phyloP scores from a whole-genome alignment of 2,329 filamentous ascomycete species.

The Ceratocystis huliohia region DNA sequence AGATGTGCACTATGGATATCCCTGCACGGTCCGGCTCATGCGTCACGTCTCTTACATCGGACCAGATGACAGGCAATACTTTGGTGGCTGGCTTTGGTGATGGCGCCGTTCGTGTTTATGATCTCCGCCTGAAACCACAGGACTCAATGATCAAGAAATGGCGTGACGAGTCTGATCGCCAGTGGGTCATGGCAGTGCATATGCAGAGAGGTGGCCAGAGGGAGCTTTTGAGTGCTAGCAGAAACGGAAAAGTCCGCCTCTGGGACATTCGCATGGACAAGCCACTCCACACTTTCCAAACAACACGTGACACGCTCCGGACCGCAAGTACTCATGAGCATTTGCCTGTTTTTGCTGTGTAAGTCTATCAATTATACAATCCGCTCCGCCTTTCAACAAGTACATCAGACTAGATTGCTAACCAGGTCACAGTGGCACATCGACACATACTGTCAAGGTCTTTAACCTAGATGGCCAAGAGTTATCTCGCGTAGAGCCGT shows the following conservation, averaged over 20 bases:
- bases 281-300: constrained; percentile 59
- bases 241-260: constrained; percentile 84
- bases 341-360: constrained; percentile 88
- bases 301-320: constrained; percentile 64
- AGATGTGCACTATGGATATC: constrained; percentile 88
- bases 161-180: constrained; percentile 73
- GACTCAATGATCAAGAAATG: constrained; percentile 93
- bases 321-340: constrained; percentile 92
- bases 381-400: background rate
- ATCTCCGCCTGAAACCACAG: constrained; percentile 69
- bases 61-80: constrained; percentile 93
- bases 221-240: constrained; percentile 78
- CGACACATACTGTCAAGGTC: constrained; percentile 75
- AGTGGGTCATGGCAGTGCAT: constrained; percentile 93
- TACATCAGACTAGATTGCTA: background rate
- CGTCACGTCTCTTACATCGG: constrained; percentile 88
- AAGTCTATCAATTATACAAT: constrained; percentile 33
- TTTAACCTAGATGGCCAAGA: constrained; percentile 77
- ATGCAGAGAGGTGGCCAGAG: constrained; percentile 91
- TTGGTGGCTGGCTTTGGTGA: constrained; percentile 96
- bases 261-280: constrained; percentile 91
- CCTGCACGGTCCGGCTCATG: constrained; percentile 88
- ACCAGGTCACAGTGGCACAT: constrained; percentile 55
- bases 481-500: constrained; percentile 76
- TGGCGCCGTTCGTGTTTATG: constrained; percentile 85